Conservation (phyloP, 2,329 filamentous ascomycete species). For the Curvularia verruculosa region DNA sequence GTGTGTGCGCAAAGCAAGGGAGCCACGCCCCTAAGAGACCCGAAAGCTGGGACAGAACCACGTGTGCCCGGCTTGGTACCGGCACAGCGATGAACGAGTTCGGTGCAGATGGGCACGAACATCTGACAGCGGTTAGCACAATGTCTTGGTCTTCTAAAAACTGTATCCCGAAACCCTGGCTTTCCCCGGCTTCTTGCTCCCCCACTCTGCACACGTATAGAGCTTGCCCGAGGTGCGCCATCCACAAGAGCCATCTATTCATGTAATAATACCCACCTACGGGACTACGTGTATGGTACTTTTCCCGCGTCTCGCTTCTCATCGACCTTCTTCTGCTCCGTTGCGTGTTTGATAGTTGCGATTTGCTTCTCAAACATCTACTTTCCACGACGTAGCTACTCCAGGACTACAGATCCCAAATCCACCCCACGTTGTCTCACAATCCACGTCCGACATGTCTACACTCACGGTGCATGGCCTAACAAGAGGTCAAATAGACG, state of each 20-base stretch:
- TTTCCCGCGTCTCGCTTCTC: background rate
- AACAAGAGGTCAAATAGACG: conserved; percentile 54
- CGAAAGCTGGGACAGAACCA: conserved; percentile 21
- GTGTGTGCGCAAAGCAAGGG: background rate
- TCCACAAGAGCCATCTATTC: conserved; percentile 6
- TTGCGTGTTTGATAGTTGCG: background rate
- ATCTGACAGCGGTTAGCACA: conserved; percentile 15
- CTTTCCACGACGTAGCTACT: background rate
- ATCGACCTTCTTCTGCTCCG: background rate
- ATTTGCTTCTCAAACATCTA: background rate
- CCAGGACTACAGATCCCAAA: background rate
- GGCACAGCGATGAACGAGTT: conserved; percentile 27
- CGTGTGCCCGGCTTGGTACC: conserved; percentile 25
- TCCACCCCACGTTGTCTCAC: background rate
- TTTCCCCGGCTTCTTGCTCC: conserved; percentile 19
- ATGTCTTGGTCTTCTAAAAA: background rate
- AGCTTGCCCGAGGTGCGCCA: conserved; percentile 13
- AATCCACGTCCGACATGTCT: conserved; percentile 40
- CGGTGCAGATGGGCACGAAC: conserved; percentile 33
- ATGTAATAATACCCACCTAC: conserved; percentile 10
- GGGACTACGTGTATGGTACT: conserved; percentile 6
- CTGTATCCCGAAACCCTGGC: conserved; percentile 13
- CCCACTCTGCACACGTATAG: conserved; percentile 13
- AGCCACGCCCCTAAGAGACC: conserved; percentile 22
- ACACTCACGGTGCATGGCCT: conserved; percentile 51